Evolutionary conservation across 2,329 filamentous ascomycete species (phyloP), one percentile per base, ranked within the genome.

Genomic region (Colletotrichum liaoningense): DNA sequence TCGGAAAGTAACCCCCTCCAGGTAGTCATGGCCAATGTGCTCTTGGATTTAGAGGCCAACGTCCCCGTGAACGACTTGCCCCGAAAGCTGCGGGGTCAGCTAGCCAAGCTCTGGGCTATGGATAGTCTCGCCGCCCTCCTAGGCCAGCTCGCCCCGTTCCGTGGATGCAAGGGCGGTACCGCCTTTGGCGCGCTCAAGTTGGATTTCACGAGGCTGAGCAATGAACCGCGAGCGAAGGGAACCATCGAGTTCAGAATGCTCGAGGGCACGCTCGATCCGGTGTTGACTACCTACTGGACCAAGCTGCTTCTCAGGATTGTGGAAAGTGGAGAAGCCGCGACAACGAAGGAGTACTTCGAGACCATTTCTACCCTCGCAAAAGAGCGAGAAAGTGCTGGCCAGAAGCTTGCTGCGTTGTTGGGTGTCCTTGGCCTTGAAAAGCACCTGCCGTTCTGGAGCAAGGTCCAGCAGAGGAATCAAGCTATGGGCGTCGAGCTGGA

Each of bases 181-280:
- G 38, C 33, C 22, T 67, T 67, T 26, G 19, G 14, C 26, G 19
- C 14, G 11, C 35, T 63, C 26, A 14, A 12, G 11, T 14, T 19
- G 11, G 26, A 9, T 52, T 26, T 35, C 4, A 35, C 28, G 14
- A 38, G 11, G 28, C 26, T 6, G n/a, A 11, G 42, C 3, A 11
- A 28, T 16, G 35, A 12, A n/a, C 30, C 12, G 28, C 28, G 4
- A 46, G 38, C 24, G 12, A 7, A 11, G n/a, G 70, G 70, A 16
- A 73, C 66, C 6, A 22, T 73, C n/a, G 60, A 69, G 66, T 73
- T 73, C 24, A 52, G 70, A 9, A 19, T 24, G 16, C 59, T 69
- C 26, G 66, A 70, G 54, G 70, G 70, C 5, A 70, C 70, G 16
- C 60, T 73, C 2, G 66, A 73, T 8, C 66, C 60, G 8, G 70